These are phyloP conservation scores for Zygnema circumcarinatum DNA, from an alignment of 139 green algal species.

Conservation along the genomic window DNA sequence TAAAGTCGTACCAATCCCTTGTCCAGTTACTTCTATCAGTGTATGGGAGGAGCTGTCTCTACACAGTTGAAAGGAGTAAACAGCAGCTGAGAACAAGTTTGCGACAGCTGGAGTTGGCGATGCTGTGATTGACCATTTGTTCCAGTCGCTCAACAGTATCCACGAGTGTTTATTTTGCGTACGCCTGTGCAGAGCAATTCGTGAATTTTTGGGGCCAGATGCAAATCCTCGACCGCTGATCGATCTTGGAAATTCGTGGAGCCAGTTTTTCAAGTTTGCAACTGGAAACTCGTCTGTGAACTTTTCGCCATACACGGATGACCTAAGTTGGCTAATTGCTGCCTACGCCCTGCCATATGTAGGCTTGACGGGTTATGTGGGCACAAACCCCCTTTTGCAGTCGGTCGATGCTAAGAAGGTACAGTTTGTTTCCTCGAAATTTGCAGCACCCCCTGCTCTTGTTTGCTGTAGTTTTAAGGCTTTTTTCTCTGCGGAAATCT, in stretches of 20 bases:
- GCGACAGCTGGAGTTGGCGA: no score
- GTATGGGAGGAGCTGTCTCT: no score
- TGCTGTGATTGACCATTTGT: background rate
- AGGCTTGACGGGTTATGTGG: constrained; percentile 28
- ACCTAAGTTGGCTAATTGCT: background rate
- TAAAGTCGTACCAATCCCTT: background rate
- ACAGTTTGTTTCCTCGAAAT: no score
- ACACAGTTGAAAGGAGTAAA: no score
- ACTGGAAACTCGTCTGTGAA: constrained; percentile 10
- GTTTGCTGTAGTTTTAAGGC: no score
- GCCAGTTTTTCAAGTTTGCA: background rate
- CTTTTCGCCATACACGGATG: constrained; percentile 6
- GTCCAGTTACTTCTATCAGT: background rate
- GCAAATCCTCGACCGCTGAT: constrained; percentile 1
- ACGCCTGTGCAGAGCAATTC: constrained; percentile 23
- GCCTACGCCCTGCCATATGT: constrained; percentile 27
- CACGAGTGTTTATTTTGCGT: background rate
- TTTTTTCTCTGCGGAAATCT: no score
- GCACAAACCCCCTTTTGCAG: background rate
- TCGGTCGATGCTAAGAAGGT: constrained; percentile 23
- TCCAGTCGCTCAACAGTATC: background rate
- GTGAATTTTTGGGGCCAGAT: constrained; percentile 14
- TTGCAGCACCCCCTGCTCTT: no score
- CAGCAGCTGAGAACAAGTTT: background rate
- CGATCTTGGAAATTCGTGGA: constrained; percentile 18